These are phyloP conservation scores for Taphrina flavorubra DNA, from an alignment of 1,139 yeast species.

Conservation along the genomic window DNA sequence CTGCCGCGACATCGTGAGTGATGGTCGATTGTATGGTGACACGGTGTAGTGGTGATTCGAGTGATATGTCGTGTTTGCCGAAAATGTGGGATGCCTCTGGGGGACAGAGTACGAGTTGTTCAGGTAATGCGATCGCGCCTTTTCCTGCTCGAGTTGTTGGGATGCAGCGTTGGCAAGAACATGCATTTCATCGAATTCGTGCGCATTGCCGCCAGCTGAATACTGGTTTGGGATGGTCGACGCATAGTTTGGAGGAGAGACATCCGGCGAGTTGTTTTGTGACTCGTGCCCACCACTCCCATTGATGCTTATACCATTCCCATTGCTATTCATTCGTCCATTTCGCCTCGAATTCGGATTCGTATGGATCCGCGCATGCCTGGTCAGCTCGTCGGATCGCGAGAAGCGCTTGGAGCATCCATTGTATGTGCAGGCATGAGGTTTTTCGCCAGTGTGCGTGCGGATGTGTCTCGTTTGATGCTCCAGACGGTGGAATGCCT, in stretches of 20 bases:
- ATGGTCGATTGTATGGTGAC: slow-evolving; percentile 37
- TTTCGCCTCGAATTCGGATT: slow-evolving; percentile 40
- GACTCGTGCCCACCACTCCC: slow-evolving; percentile 46
- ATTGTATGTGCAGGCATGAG: slow-evolving; percentile 85
- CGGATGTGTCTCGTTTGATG: slow-evolving; percentile 94
- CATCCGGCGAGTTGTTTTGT: slow-evolving; percentile 45
- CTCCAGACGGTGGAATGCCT: slow-evolving; percentile 89
- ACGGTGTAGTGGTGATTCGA: slow-evolving; percentile 34
- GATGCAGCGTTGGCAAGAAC: slow-evolving; percentile 82
- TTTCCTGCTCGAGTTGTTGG: slow-evolving; percentile 68
- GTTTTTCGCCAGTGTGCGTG: slow-evolving; percentile 95
- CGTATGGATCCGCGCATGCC: slow-evolving; percentile 80
- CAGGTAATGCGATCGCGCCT: slow-evolving; percentile 43
- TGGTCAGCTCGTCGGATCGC: slow-evolving; percentile 85
- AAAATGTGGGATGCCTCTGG: slow-evolving; percentile 38
- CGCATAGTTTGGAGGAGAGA: slow-evolving; percentile 46
- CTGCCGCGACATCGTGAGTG: slow-evolving; percentile 42
- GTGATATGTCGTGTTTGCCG: slow-evolving; percentile 44
- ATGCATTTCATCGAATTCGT: slow-evolving; percentile 61
- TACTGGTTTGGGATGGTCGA: slow-evolving; percentile 29
- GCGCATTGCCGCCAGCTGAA: slow-evolving; percentile 1
- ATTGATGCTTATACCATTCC: slow-evolving; percentile 40
- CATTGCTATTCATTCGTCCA: slow-evolving; percentile 4
- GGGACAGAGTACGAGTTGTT: slow-evolving; percentile 26
- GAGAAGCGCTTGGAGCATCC: slow-evolving; percentile 86